A percentile compares a stretch with the other conserved stretches of the same genome.
These are phyloP conservation scores for Coprinellus micaceus DNA, from an alignment of 768 basidiomycete species.

Conservation along the genomic window DNA sequence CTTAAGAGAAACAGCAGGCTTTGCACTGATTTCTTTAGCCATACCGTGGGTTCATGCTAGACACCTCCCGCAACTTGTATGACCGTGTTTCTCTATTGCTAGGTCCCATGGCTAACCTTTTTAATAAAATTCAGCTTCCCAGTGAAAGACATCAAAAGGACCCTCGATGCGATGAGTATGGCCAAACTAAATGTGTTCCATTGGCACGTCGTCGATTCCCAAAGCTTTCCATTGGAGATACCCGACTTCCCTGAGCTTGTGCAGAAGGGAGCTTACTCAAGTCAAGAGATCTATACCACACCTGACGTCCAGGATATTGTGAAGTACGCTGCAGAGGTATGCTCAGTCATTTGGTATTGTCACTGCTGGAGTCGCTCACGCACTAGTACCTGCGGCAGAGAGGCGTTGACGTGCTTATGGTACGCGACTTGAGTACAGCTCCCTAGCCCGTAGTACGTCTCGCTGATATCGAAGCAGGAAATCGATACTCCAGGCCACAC, in stretches of 20 bases:
- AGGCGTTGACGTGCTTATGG: conserved; percentile 72
- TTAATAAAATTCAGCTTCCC: conserved; percentile 42
- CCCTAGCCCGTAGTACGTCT: conserved; percentile 7
- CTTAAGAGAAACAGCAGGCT: background rate
- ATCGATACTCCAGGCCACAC: conserved; percentile 87
- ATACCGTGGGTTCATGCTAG: conserved; percentile 76
- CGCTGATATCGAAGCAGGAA: conserved; percentile 40
- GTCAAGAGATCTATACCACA: conserved; percentile 46
- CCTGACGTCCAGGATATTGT: conserved; percentile 57
- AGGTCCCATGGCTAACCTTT: background rate
- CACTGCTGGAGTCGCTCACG: no score
- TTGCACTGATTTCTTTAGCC: conserved; percentile 36
- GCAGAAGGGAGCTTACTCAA: conserved; percentile 64
- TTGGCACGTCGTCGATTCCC: conserved; percentile 80
- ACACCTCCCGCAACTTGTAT: conserved; percentile 75
- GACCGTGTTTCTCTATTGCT: conserved; percentile 17
- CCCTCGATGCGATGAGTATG: conserved; percentile 73
- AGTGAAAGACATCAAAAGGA: conserved; percentile 60
- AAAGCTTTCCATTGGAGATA: conserved; percentile 71
- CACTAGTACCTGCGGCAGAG: conserved; percentile 36
- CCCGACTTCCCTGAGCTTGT: conserved; percentile 60
- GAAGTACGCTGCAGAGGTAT: conserved; percentile 60
- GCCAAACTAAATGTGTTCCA: conserved; percentile 77
- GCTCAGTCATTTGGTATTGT: conserved; percentile 20
- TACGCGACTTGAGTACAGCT: conserved; percentile 35